Conservation (phyloP, 2,329 filamentous ascomycete species). For the Cordyceps fumosorosea region DNA sequence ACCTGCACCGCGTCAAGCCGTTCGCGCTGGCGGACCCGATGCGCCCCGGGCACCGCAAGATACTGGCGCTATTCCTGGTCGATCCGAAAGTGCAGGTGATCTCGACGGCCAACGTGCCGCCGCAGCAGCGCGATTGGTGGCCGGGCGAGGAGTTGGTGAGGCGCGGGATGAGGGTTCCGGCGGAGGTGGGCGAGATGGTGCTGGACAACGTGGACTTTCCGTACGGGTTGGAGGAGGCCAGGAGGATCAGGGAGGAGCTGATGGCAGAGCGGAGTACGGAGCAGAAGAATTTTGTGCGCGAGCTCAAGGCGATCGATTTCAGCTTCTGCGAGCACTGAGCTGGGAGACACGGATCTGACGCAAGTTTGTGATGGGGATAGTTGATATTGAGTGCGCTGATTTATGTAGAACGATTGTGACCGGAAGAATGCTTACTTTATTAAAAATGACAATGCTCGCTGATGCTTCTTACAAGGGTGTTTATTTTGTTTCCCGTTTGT, state of each 20-base stretch:
- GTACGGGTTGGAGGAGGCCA: background rate
- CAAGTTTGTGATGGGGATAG: background rate
- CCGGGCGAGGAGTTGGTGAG: background rate
- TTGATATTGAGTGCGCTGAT: background rate
- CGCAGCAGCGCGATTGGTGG: slow-evolving; percentile 35
- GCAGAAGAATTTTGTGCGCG: background rate
- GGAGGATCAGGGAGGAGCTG: slow-evolving; percentile 1
- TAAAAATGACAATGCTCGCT: no score
- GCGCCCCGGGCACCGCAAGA: slow-evolving; percentile 50
- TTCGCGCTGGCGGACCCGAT: slow-evolving; percentile 47
- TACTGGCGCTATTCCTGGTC: slow-evolving; percentile 55
- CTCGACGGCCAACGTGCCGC: slow-evolving; percentile 38
- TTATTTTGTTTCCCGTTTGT: background rate
- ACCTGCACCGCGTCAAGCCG: slow-evolving; percentile 44
- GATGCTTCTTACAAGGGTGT: background rate
- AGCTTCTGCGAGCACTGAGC: background rate
- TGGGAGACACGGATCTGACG: background rate
- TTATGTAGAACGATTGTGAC: background rate
- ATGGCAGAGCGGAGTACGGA: slow-evolving; percentile 9
- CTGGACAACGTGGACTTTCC: background rate
- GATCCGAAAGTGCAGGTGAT: slow-evolving; percentile 44
- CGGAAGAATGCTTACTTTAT: no score
- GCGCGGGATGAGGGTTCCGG: background rate
- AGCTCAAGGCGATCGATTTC: background rate
- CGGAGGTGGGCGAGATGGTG: slow-evolving; percentile 2